Evolutionary conservation across 768 basidiomycete genomes (phyloP).

Genomic region (Tylopilus felleus): DNA sequence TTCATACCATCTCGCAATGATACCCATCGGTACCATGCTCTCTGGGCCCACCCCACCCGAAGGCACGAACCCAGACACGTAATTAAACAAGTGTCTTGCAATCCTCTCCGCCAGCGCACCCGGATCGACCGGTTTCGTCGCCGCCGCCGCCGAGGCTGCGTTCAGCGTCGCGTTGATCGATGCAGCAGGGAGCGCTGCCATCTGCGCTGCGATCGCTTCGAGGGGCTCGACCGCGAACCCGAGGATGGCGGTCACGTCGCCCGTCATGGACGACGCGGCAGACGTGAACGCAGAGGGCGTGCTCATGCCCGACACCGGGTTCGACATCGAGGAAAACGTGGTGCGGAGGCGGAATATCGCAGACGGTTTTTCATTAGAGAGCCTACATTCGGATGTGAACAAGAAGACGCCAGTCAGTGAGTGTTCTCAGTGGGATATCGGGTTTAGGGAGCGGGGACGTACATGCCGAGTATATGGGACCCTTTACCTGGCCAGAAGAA

Average conservation of each 20-base stretch:
- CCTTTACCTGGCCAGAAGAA: conserved; percentile 86
- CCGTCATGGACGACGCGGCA: conserved; percentile 29
- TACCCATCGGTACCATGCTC: conserved; percentile 55
- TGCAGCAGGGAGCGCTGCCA: conserved; percentile 42
- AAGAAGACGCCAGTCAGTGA: not conserved
- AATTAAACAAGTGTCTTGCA: conserved; percentile 74
- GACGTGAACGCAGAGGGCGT: conserved; percentile 33
- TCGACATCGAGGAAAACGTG: conserved; percentile 43
- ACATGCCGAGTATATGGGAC: conserved; percentile 85
- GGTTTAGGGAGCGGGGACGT: conserved; percentile 25
- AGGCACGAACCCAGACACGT: conserved; percentile 60
- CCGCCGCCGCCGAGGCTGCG: conserved; percentile 13
- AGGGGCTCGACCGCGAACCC: conserved; percentile 82
- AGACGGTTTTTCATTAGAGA: conserved; percentile 87
- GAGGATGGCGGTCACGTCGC: conserved; percentile 66
- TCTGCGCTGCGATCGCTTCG: conserved; percentile 53
- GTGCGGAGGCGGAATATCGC: conserved; percentile 83
- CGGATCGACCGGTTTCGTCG: conserved; percentile 10
- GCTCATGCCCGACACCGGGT: conserved; percentile 29
- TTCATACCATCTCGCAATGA: conserved; percentile 73
- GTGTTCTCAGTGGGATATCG: not conserved
- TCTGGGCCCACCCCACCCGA: conserved; percentile 47
- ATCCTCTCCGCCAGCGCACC: conserved; percentile 23
- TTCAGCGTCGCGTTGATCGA: conserved; percentile 26
- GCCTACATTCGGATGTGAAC: conserved; percentile 40